A percentile compares a stretch with the other conserved stretches of the same genome.
These are phyloP conservation scores for Heterobasidion annosum DNA, from an alignment of 1,284 basidiomycete species.

Conservation along the genomic window DNA sequence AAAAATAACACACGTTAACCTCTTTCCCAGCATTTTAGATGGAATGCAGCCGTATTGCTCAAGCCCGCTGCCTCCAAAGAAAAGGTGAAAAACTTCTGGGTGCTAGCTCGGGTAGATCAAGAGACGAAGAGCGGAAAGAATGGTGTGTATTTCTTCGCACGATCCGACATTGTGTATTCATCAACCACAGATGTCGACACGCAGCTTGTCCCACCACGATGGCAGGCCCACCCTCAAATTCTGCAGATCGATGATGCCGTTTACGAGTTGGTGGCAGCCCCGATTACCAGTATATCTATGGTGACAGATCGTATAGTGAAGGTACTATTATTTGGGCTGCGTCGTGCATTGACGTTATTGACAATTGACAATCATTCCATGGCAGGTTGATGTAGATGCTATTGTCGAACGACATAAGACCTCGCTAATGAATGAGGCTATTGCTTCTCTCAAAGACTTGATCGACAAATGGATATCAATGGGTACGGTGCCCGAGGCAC, in stretches of 20 bases:
- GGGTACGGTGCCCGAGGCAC: constrained; percentile 59
- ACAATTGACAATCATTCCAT: constrained; percentile 3
- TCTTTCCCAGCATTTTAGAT: constrained; percentile 64
- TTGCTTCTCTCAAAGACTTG: constrained; percentile 37
- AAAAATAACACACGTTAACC: background rate
- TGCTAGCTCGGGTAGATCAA: constrained; percentile 71
- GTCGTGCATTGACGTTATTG: background rate
- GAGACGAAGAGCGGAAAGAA: constrained; percentile 46
- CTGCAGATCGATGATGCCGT: constrained; percentile 43
- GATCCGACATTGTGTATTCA: background rate
- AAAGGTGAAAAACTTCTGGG: constrained; percentile 52
- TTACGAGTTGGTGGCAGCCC: constrained; percentile 67
- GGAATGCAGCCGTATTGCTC: constrained; percentile 71
- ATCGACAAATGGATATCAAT: constrained; percentile 46
- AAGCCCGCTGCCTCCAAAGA: constrained; percentile 53
- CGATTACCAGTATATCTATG: constrained; percentile 69
- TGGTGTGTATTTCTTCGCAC: constrained; percentile 29
- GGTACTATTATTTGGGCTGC: constrained; percentile 27
- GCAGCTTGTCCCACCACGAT: constrained; percentile 60
- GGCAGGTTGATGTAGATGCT: constrained; percentile 61
- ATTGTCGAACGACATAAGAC: constrained; percentile 64
- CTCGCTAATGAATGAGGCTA: constrained; percentile 47
- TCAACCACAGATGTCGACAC: constrained; percentile 44
- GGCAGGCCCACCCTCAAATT: constrained; percentile 53
- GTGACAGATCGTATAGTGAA: constrained; percentile 70